Evolutionary conservation across 129 eudicot species (phyloP).

Genomic region (carrot (Daucus carota)): DH1_v3.0 NC_030384.2:49481001-49481500

Average conservation of each 20-base stretch:
- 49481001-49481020: slow-evolving; percentile 11
- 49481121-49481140: not conserved
- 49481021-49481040: slow-evolving; percentile 21
- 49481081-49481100: not conserved
- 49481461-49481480: not conserved
- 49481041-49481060: slow-evolving; percentile 22
- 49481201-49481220: not conserved
- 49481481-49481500: not conserved
- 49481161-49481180: not conserved
- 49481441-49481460: not conserved
- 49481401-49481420: not conserved
- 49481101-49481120: not conserved
- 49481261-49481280: not conserved
- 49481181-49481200: not conserved
- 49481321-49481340: not conserved
- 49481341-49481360: not conserved
- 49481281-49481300: slow-evolving; percentile 4
- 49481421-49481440: not conserved
- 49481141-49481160: slow-evolving; percentile 1
- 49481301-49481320: not conserved
- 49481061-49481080: slow-evolving; percentile 15
- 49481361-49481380: not conserved
- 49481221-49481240: not conserved
- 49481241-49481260: not conserved
- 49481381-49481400: not conserved